Evolutionary conservation across 768 basidiomycete species (phyloP), one percentile per base, ranked within the genome.

Genomic region (Rhodotorula babjevae): DNA sequence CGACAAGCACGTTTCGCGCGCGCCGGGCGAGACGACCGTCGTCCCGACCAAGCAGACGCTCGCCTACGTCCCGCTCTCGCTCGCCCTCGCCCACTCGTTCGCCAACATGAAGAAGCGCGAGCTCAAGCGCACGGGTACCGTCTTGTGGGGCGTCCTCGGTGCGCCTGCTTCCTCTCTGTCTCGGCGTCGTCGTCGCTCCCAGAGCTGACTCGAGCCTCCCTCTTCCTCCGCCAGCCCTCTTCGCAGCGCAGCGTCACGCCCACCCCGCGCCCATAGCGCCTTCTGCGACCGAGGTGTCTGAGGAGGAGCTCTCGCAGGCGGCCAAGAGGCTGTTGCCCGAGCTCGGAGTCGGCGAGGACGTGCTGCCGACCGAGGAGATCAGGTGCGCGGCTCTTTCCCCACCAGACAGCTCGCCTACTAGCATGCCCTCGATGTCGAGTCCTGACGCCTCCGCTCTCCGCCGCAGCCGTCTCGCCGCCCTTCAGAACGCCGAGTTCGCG

Each of bases 401-500:
- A n/a, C n/a, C n/a, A n/a, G n/a, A n/a, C n/a, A n/a, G 27, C n/a
- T 9, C 33, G 27, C 11, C 25, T 31, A 25, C 46, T 21, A 42
- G 23, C 9, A 21, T n/a, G 18, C 27, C 49, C 49, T 23, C 49
- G 23, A 2, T 21, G 4, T 5, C 49, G 15, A 19, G 25, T 21
- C 18, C 50, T 52, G 52, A 65, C 50, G 46, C 64, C 49, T 52
- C n/a, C 61, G 27, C 27, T 25, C 29, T 67, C 61, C 6, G 29
- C 36, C 36, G 10, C 76, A 96, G 93, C 74, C 83, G 86, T n/a
- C 75, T 90, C 55, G 83, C 88, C 10, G 84, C 83, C 23, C 87
- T 89, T n/a, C 89, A 91, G 14, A 81, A 83, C 29, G 87, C 90
- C 80, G 93, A 95, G 79, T 92, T 97, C 82, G 89, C 93, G 0